Evolutionary conservation across 345 rosid species (phyloP), one percentile per base, ranked within the genome.

Genomic region (Cardamine resedifolia): DNA sequence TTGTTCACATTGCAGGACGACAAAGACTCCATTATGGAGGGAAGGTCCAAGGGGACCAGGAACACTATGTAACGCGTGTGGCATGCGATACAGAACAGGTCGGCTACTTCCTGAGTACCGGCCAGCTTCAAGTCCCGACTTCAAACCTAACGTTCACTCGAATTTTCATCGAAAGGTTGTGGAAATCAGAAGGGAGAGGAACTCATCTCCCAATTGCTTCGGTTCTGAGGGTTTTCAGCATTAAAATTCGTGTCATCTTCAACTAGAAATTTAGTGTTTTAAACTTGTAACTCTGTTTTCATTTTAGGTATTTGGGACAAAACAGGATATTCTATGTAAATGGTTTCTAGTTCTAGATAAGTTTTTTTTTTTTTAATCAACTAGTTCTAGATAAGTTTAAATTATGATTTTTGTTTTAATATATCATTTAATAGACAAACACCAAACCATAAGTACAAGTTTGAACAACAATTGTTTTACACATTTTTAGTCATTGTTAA

Each of bases 31-130:
- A 23, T 23, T 23, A 23, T 23, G 24, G n/a, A 47, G 77, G 8
- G 71, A 33, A 47, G 77, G 77, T 6, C 77, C 77, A 0, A 55
- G 4, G 47, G 71, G 77, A 11, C 3, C 30, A 0, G 23, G 41
- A 16, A 73, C 77, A 15, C 41, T 73, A 0, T 73, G 77, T 14
- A 73, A 73, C 3, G 77, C 77, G 0, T 73, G 77, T 2, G 77
- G 77, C 23, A 12, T 73, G 58, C 51, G 59, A 20, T 65, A 64
- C 21, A 56, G 27, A 44, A 56, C 18, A 8, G 77, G 77, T 45
- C 39, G 65, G 49, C 41, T 73, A 24, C 30, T 44, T 47, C 58
- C 77, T 0, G 65, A 73, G 41, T 73, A 73, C 8, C 58, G 77
- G 0, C 77, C 77, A 11, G 77, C 65, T 26, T 64, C 65, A 12